Conservation (phyloP, 805 yeast genomes). For the Nakazawaea siamensis region DNA sequence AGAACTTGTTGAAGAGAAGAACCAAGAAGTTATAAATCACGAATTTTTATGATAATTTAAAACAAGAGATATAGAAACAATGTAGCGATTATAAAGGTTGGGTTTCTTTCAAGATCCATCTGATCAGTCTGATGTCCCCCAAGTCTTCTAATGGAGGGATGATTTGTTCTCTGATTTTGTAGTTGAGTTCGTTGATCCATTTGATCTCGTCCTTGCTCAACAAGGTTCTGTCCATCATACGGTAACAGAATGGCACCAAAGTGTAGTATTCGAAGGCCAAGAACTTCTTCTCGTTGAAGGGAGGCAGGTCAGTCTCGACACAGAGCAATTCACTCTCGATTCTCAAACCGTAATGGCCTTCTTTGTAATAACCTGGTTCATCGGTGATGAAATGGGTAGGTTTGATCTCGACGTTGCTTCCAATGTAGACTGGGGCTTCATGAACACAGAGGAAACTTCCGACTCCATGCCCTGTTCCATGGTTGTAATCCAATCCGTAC, state of each 20-base stretch:
- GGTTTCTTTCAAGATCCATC: constrained; percentile 71
- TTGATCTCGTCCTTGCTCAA: constrained; percentile 52
- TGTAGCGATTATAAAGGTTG: constrained; percentile 17
- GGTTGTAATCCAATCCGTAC: constrained; percentile 78
- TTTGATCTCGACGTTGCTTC: constrained; percentile 39
- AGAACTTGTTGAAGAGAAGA: constrained; percentile 20
- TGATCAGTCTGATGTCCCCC: constrained; percentile 49
- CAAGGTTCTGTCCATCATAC: constrained; percentile 54
- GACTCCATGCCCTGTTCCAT: constrained; percentile 98
- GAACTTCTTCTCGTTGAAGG: constrained; percentile 49
- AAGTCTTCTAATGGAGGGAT: constrained; percentile 41
- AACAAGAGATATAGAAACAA: not conserved
- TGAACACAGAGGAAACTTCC: constrained; percentile 89
- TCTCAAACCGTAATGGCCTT: constrained; percentile 84
- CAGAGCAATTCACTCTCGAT: constrained; percentile 76
- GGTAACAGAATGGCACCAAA: constrained; percentile 73
- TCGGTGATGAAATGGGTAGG: constrained; percentile 76
- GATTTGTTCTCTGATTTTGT: constrained; percentile 43
- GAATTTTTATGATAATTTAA: too few species aligned
- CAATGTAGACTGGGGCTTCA: constrained; percentile 88
- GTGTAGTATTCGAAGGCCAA: constrained; percentile 80
- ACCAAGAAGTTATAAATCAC: too few species aligned
- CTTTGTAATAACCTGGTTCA: constrained; percentile 93
- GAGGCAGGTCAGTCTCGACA: constrained; percentile 33
- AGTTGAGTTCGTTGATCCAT: constrained; percentile 67